These are phyloP conservation scores for Pythium insidiosum DNA, from an alignment of 352 stramenopile species.

Conservation along the genomic window DNA sequence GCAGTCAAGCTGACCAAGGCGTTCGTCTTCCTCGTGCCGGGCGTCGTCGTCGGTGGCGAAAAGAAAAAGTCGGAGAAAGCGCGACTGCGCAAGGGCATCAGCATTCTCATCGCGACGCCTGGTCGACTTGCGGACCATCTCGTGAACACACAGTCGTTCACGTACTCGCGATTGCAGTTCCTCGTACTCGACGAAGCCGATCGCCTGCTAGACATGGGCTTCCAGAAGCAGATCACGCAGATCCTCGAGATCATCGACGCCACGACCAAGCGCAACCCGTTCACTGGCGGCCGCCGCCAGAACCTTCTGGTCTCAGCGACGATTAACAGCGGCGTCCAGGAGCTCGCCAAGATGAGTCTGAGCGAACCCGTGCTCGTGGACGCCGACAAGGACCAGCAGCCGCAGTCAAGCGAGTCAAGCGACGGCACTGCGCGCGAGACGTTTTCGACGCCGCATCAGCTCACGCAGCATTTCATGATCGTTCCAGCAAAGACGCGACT, in stretches of 20 bases:
- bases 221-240: constrained; percentile 98
- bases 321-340: constrained; percentile 78
- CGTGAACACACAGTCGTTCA: constrained; percentile 92
- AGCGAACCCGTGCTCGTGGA: constrained; percentile 67
- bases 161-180: constrained; percentile 87
- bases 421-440: constrained; percentile 27
- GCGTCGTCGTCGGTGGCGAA: constrained; percentile 92
- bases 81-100: constrained; percentile 86
- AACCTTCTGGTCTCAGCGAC: constrained; percentile 87
- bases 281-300: constrained; percentile 30
- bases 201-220: constrained; percentile 99
- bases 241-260: constrained; percentile 94
- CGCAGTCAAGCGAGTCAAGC: background rate
- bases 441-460: constrained; percentile 88
- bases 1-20: constrained; percentile 90
- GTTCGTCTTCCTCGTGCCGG: constrained; percentile 84
- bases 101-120: constrained; percentile 97
- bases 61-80: constrained; percentile 89
- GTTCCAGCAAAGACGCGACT: constrained; percentile 93
- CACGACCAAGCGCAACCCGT: constrained; percentile 37
- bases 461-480: constrained; percentile 95
- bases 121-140: constrained; percentile 95
- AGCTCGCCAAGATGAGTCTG: constrained; percentile 80
- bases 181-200: constrained; percentile 99
- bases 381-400: constrained; percentile 35